phyloP scores from a whole-genome alignment of 768 basidiomycete species.

The Leccinum longicurvipes region DNA sequence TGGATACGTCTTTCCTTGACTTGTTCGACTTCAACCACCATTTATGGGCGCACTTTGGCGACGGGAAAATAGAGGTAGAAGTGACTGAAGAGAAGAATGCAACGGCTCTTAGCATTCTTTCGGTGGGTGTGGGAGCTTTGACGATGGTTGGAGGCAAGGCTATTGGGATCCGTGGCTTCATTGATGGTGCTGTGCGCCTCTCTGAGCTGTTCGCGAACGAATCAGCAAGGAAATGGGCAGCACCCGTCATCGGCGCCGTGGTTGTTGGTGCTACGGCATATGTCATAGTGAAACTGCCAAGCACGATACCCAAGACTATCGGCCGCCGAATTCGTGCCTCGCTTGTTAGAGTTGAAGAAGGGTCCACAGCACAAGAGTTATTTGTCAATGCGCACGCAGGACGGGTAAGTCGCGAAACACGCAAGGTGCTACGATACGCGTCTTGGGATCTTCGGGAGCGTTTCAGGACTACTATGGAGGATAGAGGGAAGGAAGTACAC shows the following conservation, averaged over 20 bases:
- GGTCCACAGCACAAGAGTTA: constrained; percentile 46
- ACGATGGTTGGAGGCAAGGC: constrained; percentile 88
- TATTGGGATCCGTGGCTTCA: constrained; percentile 66
- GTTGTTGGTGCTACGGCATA: constrained; percentile 75
- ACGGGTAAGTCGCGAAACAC: constrained; percentile 77
- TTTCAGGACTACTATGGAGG: constrained; percentile 79
- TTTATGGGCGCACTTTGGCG: constrained; percentile 67
- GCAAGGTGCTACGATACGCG: constrained; percentile 89
- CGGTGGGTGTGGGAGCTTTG: constrained; percentile 79
- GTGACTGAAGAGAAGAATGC: constrained; percentile 40
- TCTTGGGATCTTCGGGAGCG: constrained; percentile 87
- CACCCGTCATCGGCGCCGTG: constrained; percentile 76
- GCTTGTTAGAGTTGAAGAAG: constrained; percentile 47
- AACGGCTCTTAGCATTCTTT: constrained; percentile 68
- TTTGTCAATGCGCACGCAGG: constrained; percentile 67
- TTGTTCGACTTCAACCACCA: constrained; percentile 84
- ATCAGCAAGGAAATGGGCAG: constrained; percentile 79
- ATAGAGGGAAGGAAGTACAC: constrained; percentile 70
- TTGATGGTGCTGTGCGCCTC: constrained; percentile 76
- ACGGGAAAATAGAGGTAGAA: constrained; percentile 32
- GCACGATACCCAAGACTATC: constrained; percentile 83
- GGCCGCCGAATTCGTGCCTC: constrained; percentile 77
- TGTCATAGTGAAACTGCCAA: constrained; percentile 83
- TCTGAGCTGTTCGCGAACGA: constrained; percentile 81
- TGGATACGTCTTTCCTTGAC: constrained; percentile 79